These are phyloP conservation scores for Paramyrothecium sp. DNA, from an alignment of 2,329 filamentous ascomycete species.

Conservation along the genomic window DNA sequence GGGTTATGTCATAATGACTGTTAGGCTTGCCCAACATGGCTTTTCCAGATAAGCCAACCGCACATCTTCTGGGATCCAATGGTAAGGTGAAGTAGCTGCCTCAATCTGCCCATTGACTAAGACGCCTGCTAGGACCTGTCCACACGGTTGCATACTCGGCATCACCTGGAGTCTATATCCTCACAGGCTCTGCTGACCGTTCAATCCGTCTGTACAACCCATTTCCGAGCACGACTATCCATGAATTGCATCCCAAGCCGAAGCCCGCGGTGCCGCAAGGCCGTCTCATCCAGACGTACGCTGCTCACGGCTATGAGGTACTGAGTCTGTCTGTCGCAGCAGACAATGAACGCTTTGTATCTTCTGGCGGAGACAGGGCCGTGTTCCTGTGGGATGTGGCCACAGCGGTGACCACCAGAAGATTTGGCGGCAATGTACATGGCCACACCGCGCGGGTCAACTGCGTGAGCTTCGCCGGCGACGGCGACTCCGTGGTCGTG, in stretches of 20 bases:
- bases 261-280: conserved; percentile 39
- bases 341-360: conserved; percentile 83
- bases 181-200: conserved; percentile 85
- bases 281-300: conserved; percentile 80
- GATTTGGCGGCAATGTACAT: conserved; percentile 61
- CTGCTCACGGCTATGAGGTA: conserved; percentile 89
- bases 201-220: conserved; percentile 86
- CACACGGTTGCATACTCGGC: conserved; percentile 73
- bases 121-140: conserved; percentile 55
- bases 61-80: conserved; percentile 58
- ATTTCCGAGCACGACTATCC: conserved; percentile 43
- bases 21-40: conserved; percentile 30
- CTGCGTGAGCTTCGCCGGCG: conserved; percentile 74
- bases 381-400: conserved; percentile 96
- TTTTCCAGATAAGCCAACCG: conserved; percentile 47
- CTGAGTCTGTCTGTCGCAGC: conserved; percentile 72
- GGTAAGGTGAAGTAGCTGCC: conserved; percentile 35
- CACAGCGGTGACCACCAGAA: conserved; percentile 71
- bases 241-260: conserved; percentile 22
- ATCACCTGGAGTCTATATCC: conserved; percentile 71
- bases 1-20: not conserved
- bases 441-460: conserved; percentile 77
- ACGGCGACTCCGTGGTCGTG: conserved; percentile 69
- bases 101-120: not conserved
- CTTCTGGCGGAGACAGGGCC: conserved; percentile 83